These are phyloP conservation scores for Haplosporangium sp. DNA, from an alignment of 371 early-diverging fungal species.

Conservation along the genomic window DNA sequence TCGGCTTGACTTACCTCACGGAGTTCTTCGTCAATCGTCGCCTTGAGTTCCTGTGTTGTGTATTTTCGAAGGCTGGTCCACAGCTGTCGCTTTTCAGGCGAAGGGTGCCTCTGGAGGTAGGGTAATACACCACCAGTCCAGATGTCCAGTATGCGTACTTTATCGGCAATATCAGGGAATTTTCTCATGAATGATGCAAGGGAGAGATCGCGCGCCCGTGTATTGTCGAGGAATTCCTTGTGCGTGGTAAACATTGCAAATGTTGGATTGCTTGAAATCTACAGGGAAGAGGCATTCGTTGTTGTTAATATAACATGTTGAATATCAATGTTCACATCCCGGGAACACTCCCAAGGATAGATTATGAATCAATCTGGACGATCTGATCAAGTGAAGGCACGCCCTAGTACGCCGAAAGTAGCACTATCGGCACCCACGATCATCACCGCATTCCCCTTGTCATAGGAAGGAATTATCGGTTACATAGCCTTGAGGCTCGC, in stretches of 20 bases:
- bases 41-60: constrained; percentile 7
- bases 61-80: neutral
- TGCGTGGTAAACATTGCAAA: constrained; percentile 3
- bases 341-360: neutral
- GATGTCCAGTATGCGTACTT: no score
- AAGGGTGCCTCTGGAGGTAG: constrained; percentile 5
- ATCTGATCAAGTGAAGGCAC: constrained; percentile 21
- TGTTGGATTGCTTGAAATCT: constrained; percentile 1
- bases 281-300: constrained; percentile 2
- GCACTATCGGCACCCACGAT: constrained; percentile 26
- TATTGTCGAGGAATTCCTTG: constrained; percentile 7
- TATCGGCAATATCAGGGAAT: no score
- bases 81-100: constrained; percentile 2
- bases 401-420: constrained; percentile 21
- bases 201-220: constrained; percentile 19
- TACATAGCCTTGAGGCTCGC: constrained; percentile 10
- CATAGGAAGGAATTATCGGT: constrained; percentile 14
- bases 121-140: no score
- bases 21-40: constrained; percentile 9
- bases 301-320: constrained; percentile 7
- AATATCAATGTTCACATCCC: neutral
- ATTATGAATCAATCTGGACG: constrained; percentile 1
- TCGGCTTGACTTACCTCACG: constrained; percentile 1
- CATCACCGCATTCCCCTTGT: constrained; percentile 12
- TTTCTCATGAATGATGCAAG: constrained; percentile 10